Conservation (phyloP, 495 filamentous ascomycete species). For the Annulohypoxylon stygium region DNA sequence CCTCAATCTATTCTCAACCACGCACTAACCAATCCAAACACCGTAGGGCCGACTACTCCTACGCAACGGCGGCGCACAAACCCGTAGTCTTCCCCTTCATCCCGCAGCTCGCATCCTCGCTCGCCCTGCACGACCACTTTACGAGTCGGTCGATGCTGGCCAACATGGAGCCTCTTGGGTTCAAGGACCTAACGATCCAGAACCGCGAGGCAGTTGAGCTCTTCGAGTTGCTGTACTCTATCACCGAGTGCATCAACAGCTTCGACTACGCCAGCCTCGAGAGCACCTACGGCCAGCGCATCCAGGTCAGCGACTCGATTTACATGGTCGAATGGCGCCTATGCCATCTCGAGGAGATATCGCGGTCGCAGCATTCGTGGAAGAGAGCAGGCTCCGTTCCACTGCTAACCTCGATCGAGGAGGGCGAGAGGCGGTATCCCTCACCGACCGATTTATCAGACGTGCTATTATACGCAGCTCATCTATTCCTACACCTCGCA, state of each 20-base stretch:
- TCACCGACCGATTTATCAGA: constrained; percentile 47
- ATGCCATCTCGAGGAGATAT: constrained; percentile 44
- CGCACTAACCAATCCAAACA: constrained; percentile 2
- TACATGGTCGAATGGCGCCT: constrained; percentile 51
- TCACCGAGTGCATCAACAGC: constrained; percentile 47
- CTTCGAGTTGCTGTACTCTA: constrained; percentile 47
- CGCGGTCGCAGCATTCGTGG: constrained; percentile 32
- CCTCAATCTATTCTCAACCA: neutral
- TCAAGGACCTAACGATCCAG: constrained; percentile 39
- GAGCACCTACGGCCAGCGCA: constrained; percentile 41
- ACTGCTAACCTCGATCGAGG: constrained; percentile 24
- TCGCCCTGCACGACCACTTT: constrained; percentile 45
- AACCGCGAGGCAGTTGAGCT: constrained; percentile 47
- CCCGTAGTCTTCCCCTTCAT: constrained; percentile 50
- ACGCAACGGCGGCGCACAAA: constrained; percentile 48
- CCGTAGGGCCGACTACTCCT: constrained; percentile 51
- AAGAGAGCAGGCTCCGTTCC: constrained; percentile 30
- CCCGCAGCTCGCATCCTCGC: constrained; percentile 47
- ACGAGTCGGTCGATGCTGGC: constrained; percentile 39
- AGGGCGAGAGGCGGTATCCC: constrained; percentile 13
- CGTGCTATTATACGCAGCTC: constrained; percentile 44
- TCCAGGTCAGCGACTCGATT: constrained; percentile 51
- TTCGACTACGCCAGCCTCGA: constrained; percentile 49
- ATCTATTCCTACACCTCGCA: constrained; percentile 50
- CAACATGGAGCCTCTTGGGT: constrained; percentile 35